phyloP scores from a whole-genome alignment of 768 basidiomycete genomes.

The Pisolithus microcarpus region DNA sequence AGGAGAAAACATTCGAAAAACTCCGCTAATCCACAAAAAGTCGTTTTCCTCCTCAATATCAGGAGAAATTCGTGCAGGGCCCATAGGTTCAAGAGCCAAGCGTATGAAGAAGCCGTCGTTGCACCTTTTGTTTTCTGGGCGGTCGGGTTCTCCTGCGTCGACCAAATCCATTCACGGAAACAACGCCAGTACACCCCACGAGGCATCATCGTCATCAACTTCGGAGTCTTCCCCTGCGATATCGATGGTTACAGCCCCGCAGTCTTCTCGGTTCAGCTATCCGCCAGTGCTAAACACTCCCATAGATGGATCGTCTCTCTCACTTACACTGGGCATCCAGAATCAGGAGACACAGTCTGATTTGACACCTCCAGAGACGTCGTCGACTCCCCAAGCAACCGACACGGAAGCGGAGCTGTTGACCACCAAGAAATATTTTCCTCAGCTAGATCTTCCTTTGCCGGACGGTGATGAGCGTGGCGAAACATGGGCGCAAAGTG shows the following conservation, averaged over 20 bases:
- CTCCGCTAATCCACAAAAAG: constrained; percentile 29
- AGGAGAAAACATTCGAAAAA: constrained; percentile 24
- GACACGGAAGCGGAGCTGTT: constrained; percentile 22
- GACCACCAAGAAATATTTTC: constrained; percentile 16
- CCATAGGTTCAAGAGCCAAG: constrained; percentile 24
- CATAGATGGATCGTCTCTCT: constrained; percentile 51
- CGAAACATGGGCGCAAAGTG: constrained; percentile 71
- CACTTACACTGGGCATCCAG: constrained; percentile 25
- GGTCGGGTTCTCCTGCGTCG: constrained; percentile 43
- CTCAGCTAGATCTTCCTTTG: constrained; percentile 21
- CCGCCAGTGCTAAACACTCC: constrained; percentile 56
- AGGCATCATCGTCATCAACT: constrained; percentile 19
- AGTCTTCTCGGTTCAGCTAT: constrained; percentile 38
- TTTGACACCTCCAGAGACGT: constrained; percentile 11
- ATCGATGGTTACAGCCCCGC: constrained; percentile 54
- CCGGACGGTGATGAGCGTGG: constrained; percentile 34
- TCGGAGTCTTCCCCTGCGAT: constrained; percentile 27
- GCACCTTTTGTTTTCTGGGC: constrained; percentile 61
- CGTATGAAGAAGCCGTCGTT: constrained; percentile 63
- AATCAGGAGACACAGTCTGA: constrained; percentile 18
- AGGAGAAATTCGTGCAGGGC: constrained; percentile 32
- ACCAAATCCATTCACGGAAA: constrained; percentile 12
- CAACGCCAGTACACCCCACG: constrained; percentile 7
- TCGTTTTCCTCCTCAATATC: constrained; percentile 28
- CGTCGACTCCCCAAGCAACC: constrained; percentile 7